Conservation (phyloP, 345 rosid genomes). For the Populus davidiana region DNA sequence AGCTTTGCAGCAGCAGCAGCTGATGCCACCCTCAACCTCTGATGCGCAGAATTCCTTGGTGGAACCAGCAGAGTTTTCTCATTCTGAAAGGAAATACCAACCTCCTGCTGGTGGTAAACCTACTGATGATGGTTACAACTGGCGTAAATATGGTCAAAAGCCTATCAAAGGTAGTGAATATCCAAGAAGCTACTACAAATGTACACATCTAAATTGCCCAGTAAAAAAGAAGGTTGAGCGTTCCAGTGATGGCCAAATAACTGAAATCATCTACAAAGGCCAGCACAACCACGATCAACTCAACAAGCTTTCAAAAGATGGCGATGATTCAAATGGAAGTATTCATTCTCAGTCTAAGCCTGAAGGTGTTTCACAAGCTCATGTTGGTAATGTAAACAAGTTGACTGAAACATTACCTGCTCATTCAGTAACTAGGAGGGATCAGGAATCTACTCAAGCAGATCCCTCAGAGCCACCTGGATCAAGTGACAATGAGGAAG, state of each 20-base stretch:
- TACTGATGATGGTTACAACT: constrained; percentile 86
- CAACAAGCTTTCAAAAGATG: constrained; percentile 61
- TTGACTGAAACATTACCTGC: constrained; percentile 24
- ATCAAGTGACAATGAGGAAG: constrained; percentile 51
- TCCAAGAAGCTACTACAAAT: constrained; percentile 96
- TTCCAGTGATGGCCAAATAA: constrained; percentile 75
- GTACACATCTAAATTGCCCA: constrained; percentile 71
- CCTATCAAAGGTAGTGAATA: constrained; percentile 90
- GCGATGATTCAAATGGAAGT: constrained; percentile 33
- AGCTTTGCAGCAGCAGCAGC: constrained; percentile 42
- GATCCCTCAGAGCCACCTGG: constrained; percentile 31
- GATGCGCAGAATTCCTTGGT: constrained; percentile 34
- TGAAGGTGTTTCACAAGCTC: constrained; percentile 31
- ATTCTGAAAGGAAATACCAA: constrained; percentile 54
- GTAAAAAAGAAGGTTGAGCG: constrained; percentile 96
- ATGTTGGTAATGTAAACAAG: constrained; percentile 23
- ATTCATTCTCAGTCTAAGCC: constrained; percentile 39
- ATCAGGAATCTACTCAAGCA: constrained; percentile 40
- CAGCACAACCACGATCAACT: constrained; percentile 81
- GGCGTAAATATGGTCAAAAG: constrained; percentile 97
- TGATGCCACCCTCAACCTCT: constrained; percentile 39
- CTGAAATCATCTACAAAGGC: constrained; percentile 92
- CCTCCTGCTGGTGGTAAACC: constrained; percentile 66
- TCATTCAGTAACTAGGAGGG: constrained; percentile 32
- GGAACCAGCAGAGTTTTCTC: constrained; percentile 47